Evolutionary conservation across 1,284 basidiomycete species (phyloP).

Genomic region (Ceratobasidium sp.): DNA sequence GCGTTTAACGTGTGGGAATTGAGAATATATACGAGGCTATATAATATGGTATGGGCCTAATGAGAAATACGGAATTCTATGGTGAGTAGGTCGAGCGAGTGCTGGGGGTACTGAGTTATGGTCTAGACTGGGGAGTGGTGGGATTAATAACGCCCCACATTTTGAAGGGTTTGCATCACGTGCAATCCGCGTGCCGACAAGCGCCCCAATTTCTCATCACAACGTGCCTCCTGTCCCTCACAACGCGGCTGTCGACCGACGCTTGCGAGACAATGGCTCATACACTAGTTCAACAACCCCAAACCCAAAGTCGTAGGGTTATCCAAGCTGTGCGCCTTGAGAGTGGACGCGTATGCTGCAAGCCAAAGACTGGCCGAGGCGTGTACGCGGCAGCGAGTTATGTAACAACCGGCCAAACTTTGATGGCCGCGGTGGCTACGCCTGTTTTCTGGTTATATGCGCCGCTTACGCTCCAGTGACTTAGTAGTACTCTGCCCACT

Average conservation of each 20-base stretch:
- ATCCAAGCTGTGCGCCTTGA: neutral
- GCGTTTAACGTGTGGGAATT: slow-evolving; percentile 9
- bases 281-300: neutral
- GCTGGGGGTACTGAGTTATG: slow-evolving; percentile 3
- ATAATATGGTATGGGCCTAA: slow-evolving; percentile 19
- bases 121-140: slow-evolving; percentile 22
- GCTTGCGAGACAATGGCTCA: slow-evolving; percentile 17
- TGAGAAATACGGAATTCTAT: slow-evolving; percentile 3
- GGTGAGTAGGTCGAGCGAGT: neutral
- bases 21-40: slow-evolving; percentile 41
- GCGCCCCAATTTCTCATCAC: slow-evolving; percentile 5
- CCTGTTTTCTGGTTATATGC: neutral
- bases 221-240: slow-evolving; percentile 28
- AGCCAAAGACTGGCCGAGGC: slow-evolving; percentile 1
- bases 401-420: neutral
- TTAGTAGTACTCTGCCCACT: neutral
- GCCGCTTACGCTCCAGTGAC: neutral
- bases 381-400: neutral
- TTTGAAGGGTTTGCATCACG: slow-evolving; percentile 32
- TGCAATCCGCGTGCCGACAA: slow-evolving; percentile 32
- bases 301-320: neutral
- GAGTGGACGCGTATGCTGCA: slow-evolving; percentile 3
- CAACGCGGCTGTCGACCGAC: slow-evolving; percentile 15
- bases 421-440: neutral
- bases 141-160: slow-evolving; percentile 41